Evolutionary conservation across 2,329 filamentous ascomycete genomes (phyloP).

Genomic region (Trichoderma sp.): DNA sequence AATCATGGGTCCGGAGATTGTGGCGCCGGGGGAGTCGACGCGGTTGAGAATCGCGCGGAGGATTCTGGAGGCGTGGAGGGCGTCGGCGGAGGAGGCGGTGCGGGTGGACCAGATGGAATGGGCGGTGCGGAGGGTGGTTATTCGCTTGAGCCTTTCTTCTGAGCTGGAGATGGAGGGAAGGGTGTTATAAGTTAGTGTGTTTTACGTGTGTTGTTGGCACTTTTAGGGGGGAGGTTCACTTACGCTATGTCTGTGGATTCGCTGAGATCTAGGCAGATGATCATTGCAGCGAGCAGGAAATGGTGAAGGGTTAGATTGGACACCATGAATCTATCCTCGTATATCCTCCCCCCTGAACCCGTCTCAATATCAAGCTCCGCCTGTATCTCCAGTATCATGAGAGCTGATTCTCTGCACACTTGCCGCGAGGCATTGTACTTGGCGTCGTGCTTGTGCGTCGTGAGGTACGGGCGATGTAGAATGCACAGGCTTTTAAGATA

Average conservation of each 20-base stretch:
- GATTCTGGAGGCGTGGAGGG: slow-evolving; percentile 41
- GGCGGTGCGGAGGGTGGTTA: slow-evolving; percentile 39
- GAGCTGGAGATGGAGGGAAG: background rate
- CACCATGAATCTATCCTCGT: slow-evolving; percentile 52
- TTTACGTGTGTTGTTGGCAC: background rate
- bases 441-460: slow-evolving; percentile 37
- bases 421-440: slow-evolving; percentile 39
- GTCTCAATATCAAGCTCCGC: slow-evolving; percentile 46
- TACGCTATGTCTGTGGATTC: slow-evolving; percentile 40
- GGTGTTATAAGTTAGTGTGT: background rate
- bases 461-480: slow-evolving; percentile 48
- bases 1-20: background rate
- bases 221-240: background rate
- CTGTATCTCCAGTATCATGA: slow-evolving; percentile 45
- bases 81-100: slow-evolving; percentile 39
- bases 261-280: slow-evolving; percentile 51
- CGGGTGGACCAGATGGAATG: slow-evolving; percentile 43
- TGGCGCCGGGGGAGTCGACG: slow-evolving; percentile 27
- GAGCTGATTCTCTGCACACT: slow-evolving; percentile 42
- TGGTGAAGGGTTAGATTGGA: slow-evolving; percentile 53
- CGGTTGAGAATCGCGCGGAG: slow-evolving; percentile 42
- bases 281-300: slow-evolving; percentile 58
- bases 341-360: slow-evolving; percentile 48
- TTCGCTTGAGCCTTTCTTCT: slow-evolving; percentile 35
- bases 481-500: slow-evolving; percentile 49